phyloP scores from a whole-genome alignment of 768 basidiomycete genomes.

The Stropharia rugosoannulata region DNA sequence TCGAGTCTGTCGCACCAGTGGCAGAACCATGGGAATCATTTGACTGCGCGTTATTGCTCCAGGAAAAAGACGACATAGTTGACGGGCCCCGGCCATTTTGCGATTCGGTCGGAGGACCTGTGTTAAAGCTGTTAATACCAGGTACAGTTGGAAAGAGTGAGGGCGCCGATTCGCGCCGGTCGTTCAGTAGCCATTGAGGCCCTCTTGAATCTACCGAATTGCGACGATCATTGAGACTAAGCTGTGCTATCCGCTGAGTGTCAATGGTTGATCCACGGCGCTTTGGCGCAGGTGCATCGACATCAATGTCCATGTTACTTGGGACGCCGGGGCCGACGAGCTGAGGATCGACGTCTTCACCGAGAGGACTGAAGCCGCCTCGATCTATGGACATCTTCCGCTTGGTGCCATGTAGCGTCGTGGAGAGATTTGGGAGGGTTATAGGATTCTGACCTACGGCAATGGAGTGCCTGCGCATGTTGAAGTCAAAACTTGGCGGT shows the following conservation, averaged over 20 bases:
- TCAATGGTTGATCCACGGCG: slow-evolving; percentile 84
- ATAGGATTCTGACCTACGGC: slow-evolving; percentile 54
- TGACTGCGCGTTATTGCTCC: slow-evolving; percentile 51
- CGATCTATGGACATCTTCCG: slow-evolving; percentile 82
- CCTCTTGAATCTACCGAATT: slow-evolving; percentile 71
- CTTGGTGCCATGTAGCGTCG: slow-evolving; percentile 63
- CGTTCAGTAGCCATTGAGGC: slow-evolving; percentile 58
- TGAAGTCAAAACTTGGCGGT: slow-evolving; percentile 61
- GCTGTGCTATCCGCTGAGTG: slow-evolving; percentile 69
- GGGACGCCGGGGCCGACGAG: slow-evolving; percentile 69
- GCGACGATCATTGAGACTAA: slow-evolving; percentile 77
- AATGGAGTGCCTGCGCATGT: slow-evolving; percentile 72
- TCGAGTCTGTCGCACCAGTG: slow-evolving; percentile 44
- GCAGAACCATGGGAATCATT: slow-evolving; percentile 31
- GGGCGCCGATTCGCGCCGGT: slow-evolving; percentile 74
- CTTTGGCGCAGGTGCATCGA: slow-evolving; percentile 73
- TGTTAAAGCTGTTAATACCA: slow-evolving; percentile 45
- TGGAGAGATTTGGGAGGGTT: slow-evolving; percentile 34
- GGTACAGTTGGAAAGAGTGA: slow-evolving; percentile 68
- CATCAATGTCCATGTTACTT: slow-evolving; percentile 55
- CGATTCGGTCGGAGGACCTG: slow-evolving; percentile 55
- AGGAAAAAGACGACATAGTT: slow-evolving; percentile 70
- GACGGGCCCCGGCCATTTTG: slow-evolving; percentile 63
- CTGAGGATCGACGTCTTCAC: slow-evolving; percentile 66
- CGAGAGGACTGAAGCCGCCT: slow-evolving; percentile 44